Evolutionary conservation across 2,329 filamentous ascomycete genomes (phyloP), one percentile per base, ranked within the genome.

Genomic region (Pestalotiopsis sp.): DNA sequence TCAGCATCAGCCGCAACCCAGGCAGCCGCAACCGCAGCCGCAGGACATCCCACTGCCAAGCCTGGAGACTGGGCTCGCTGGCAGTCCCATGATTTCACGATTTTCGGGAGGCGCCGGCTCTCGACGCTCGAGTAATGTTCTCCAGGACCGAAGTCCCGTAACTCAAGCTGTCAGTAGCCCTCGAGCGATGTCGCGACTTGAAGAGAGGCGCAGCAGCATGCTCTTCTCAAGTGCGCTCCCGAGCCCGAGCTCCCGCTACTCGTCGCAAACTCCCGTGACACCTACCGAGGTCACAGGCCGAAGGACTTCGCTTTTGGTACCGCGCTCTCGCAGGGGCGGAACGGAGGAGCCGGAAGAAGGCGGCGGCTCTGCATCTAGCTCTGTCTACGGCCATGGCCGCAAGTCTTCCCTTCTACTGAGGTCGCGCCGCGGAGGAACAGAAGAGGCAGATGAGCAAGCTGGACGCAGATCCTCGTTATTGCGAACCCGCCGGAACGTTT

Each of bases 291-390:
- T 69, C 36, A 70, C 72, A 4, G 81, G 82, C 1, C 84, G 89
- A 25, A 86, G 88, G 68, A 90, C 88, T 2, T 86, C 89, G 4
- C 78, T 90, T 2, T 75, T 87, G 23, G 74, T 84, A 39, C 76
- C 80, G 12, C 80, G 86, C 31, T 80, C 80, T 39, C 84, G 84
- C 66, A 83, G 84, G 27, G 82, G 82, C 3, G 83, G 79, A 2
- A 84, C 85, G 0, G 86, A 88, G 70, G 85, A 87, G 68, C 81
- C 83, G 1, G 85, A 87, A 60, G 83, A 85, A 69, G 69, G 25
- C 68, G 25, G 72, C 31, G 45, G 45, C 4, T 52, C 45, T n/a
- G 17, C 20, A 9, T 52, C 45, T 52, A 20, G 45, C 45, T 36
- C 31, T 36, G 11, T 52, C 45, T 52, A 17, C 11, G 45, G 45